phyloP scores from a whole-genome alignment of 768 basidiomycete species.

The Mycena haematopus region DNA sequence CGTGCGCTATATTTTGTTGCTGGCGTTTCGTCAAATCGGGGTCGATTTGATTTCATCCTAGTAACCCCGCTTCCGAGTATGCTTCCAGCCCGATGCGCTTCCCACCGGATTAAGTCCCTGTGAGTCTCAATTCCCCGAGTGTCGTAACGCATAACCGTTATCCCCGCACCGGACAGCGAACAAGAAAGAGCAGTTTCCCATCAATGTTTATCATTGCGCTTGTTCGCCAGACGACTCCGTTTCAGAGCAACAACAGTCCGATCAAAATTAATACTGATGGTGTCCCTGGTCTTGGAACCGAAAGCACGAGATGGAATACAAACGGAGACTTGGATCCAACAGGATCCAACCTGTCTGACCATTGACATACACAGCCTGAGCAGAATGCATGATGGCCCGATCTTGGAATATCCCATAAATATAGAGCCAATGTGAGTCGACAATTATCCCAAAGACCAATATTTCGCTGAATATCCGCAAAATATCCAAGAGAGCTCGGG shows the following conservation, averaged over 20 bases:
- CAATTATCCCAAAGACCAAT: too few species aligned
- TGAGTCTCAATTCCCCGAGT: not conserved
- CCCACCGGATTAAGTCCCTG: not conserved
- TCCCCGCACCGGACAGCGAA: not conserved
- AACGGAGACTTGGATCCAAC: too few species aligned
- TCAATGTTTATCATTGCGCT: not conserved
- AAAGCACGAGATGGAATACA: too few species aligned
- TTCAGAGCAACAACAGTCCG: not conserved
- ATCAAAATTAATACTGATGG: conserved; percentile 5
- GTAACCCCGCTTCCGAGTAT: not conserved
- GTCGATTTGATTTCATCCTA: not conserved
- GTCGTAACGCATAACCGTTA: not conserved
- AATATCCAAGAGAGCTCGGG: too few species aligned
- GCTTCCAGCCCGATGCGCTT: conserved; percentile 3
- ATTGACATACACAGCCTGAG: too few species aligned
- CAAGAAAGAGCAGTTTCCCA: not conserved
- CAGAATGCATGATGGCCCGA: too few species aligned
- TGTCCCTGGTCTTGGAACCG: not conserved
- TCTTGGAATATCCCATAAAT: too few species aligned
- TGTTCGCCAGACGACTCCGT: too few species aligned
- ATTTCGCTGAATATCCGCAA: too few species aligned
- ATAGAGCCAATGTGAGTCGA: too few species aligned
- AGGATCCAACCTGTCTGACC: too few species aligned
- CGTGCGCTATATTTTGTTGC: not conserved
- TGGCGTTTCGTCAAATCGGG: conserved; percentile 2